Percentiles rank a stretch among this genome's conserved stretches.
Evolutionary conservation across 2,329 filamentous ascomycete species (phyloP).

Genomic region (Xylariales sp.): DNA sequence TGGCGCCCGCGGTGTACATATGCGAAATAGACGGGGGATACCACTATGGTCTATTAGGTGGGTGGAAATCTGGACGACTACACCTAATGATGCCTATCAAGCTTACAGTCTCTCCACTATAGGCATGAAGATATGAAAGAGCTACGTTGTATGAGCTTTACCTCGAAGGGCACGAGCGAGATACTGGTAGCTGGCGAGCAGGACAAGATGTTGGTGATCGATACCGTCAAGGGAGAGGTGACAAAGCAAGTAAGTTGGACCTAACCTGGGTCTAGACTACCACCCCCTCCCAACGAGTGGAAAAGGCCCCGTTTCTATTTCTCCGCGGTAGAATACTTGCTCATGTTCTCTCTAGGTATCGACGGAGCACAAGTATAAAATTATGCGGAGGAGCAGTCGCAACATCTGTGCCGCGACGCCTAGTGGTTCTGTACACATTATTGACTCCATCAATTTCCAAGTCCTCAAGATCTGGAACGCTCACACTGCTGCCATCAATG

Average conservation of each 20-base stretch:
- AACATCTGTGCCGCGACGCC: constrained; percentile 93
- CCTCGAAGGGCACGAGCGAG: constrained; percentile 83
- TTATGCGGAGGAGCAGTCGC: constrained; percentile 85
- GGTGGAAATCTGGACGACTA: not conserved
- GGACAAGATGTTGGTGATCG: constrained; percentile 82
- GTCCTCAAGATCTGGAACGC: constrained; percentile 91
- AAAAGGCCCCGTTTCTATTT: not conserved
- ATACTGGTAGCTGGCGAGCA: constrained; percentile 91
- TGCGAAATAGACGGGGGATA: constrained; percentile 83
- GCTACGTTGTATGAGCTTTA: constrained; percentile 94
- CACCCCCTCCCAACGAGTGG: not conserved
- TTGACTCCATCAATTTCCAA: constrained; percentile 82
- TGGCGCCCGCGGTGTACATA: constrained; percentile 85
- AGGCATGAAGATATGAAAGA: constrained; percentile 84
- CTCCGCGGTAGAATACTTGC: not conserved
- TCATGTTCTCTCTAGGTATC: constrained; percentile 61
- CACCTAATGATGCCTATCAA: not conserved
- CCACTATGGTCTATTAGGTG: constrained; percentile 89
- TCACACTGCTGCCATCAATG: constrained; percentile 87
- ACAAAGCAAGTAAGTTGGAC: constrained; percentile 67
- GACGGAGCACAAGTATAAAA: constrained; percentile 82
- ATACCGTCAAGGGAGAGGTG: constrained; percentile 76
- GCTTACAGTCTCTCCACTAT: constrained; percentile 34
- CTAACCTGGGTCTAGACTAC: not conserved
- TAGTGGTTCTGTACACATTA: constrained; percentile 83